Evolutionary conservation across 2,329 filamentous ascomycete genomes (phyloP).

Genomic region (Aspergillus hortae): DNA sequence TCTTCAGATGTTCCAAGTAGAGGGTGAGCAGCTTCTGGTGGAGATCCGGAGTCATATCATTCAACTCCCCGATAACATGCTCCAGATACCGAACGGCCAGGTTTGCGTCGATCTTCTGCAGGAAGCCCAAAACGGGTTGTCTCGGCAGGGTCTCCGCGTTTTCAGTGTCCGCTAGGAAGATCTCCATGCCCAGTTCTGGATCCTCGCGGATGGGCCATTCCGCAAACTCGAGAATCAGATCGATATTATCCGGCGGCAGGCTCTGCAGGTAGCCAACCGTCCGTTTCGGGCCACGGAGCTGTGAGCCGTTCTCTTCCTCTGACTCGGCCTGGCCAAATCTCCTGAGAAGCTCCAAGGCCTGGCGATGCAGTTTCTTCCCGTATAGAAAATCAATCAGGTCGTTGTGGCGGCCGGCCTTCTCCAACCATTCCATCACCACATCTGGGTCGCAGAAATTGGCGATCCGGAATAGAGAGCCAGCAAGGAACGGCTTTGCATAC

Average conservation of each 20-base stretch:
- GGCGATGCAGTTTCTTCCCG: constrained; percentile 86
- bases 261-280: constrained; percentile 90
- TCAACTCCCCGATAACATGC: constrained; percentile 82
- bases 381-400: constrained; percentile 97
- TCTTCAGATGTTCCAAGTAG: constrained; percentile 56
- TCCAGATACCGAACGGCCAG: constrained; percentile 83
- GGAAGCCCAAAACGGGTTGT: constrained; percentile 68
- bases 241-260: constrained; percentile 79
- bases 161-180: constrained; percentile 89
- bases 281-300: constrained; percentile 73
- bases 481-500: constrained; percentile 80
- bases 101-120: constrained; percentile 64
- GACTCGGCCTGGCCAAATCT: constrained; percentile 67
- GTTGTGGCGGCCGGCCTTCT: constrained; percentile 83
- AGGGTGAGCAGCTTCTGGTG: constrained; percentile 80
- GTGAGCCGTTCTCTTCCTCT: constrained; percentile 38
- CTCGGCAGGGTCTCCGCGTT: constrained; percentile 89
- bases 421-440: constrained; percentile 87
- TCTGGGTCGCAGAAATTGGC: constrained; percentile 96
- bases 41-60: constrained; percentile 78
- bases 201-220: constrained; percentile 78
- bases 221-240: constrained; percentile 86
- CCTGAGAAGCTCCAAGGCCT: constrained; percentile 76
- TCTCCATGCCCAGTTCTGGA: constrained; percentile 77
- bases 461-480: constrained; percentile 86